Base-by-base conservation (phyloP, 1,284 basidiomycete species). In the Papiliotrema terrestris region DNA sequence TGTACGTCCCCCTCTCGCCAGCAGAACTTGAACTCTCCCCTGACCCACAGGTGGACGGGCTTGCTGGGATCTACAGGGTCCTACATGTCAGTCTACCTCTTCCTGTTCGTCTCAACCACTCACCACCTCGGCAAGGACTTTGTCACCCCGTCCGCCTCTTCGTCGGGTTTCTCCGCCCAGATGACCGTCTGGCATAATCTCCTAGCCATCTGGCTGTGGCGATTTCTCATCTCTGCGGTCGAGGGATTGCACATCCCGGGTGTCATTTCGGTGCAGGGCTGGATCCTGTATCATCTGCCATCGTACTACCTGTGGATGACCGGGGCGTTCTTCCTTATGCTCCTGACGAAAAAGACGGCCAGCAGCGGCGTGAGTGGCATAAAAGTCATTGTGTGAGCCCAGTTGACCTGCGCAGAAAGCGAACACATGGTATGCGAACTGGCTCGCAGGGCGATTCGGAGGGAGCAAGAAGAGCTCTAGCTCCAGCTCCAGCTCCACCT, bases 181-280 rank as follows among this genome's bases (percentile, higher is more conserved):
- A 64, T 67, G 57, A 67, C 54, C 8, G 52, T 61, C 29, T 68
- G 65, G 63, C 68, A 72, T 46, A 67, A 67, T 43, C 58, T 68
- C 13, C 57, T 71, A 8, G 69, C 67, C 2, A 69, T 72, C 36
- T 72, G 70, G 70, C 49, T 66, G 1, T 69, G 65, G 65, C 60
- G 70, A 44, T 63, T 61, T 51, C 48, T 71, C 20, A 54, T 69
- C 39, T 59, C 60, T 1, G 59, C 63, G 2, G 50, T 71, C 14
- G 67, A 72, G 44, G 46, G 54, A 0, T 37, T 71, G 25, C 44
- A 51, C 1, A 55, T 72, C 13, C 69, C 70, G 2, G 67, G 68
- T 8, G 8, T 72, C 9, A 47, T 69, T 20, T 66, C 63, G 2
- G 57, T 64, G 4, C 49, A 58, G 1, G 66, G 60, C 0, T 44